Evolutionary conservation across 371 early-diverging fungal genomes (phyloP).

Genomic region (Haplosporangium sp.): DNA sequence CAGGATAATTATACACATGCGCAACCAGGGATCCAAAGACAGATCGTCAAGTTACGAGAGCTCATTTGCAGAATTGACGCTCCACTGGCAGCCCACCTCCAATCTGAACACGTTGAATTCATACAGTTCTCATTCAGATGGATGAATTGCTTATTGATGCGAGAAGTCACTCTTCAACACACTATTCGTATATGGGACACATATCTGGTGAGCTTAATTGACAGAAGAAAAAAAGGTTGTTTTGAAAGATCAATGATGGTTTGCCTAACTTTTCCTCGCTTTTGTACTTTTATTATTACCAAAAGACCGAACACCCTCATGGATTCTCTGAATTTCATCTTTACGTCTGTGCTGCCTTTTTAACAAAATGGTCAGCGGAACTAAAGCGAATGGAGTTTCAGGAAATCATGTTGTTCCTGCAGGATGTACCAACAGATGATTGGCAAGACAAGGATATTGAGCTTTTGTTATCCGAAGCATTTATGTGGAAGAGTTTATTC

Average conservation of each 20-base stretch:
- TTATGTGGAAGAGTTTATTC: conserved; percentile 95
- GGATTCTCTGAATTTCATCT: conserved; percentile 96
- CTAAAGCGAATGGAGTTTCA: conserved; percentile 92
- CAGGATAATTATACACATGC: conserved; percentile 98
- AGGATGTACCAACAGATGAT: conserved; percentile 86
- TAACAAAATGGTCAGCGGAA: conserved; percentile 93
- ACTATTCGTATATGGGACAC: conserved; percentile 99
- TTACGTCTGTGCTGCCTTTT: conserved; percentile 97
- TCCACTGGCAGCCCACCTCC: conserved; percentile 84
- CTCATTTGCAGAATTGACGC: conserved; percentile 93
- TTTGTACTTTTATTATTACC: background rate
- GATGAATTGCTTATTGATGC: conserved; percentile 99
- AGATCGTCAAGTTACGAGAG: conserved; percentile 88
- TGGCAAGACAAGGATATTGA: conserved; percentile 96
- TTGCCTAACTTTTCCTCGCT: background rate
- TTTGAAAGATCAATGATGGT: background rate
- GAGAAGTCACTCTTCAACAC: conserved; percentile 89
- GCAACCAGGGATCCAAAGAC: conserved; percentile 96
- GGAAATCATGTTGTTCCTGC: conserved; percentile 95
- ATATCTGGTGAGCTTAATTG: conserved; percentile 73
- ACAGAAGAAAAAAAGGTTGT: background rate
- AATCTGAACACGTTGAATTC: conserved; percentile 91
- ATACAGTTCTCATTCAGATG: conserved; percentile 99
- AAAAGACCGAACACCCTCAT: conserved; percentile 85
- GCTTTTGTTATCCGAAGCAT: conserved; percentile 93